Evolutionary conservation across 805 yeast genomes (phyloP), one percentile per base, ranked within the genome.

Genomic region (Zygotorulaspora sp.): DNA sequence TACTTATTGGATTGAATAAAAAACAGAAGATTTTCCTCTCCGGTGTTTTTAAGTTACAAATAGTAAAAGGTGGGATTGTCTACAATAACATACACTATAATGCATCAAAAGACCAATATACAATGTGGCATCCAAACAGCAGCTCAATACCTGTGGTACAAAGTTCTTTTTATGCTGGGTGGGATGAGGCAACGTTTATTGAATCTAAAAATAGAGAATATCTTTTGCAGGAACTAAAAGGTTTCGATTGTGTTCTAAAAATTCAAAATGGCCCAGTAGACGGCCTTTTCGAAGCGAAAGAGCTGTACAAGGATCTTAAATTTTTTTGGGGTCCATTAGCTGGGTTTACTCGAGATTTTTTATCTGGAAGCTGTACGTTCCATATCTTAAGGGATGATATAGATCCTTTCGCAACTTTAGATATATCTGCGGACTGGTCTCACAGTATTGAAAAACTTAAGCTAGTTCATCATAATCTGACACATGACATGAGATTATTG

Each of bases 41-140:
- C 4, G 65, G 65, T 9, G 35, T 50, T 11, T 57, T 56, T 22
- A 38, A 43, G 26, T 12, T 58, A 10, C 56, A 57, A 29, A 43
- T 60, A 5, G 43, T 58, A 10, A 58, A 58, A 45, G 65, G 65
- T 30, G 65, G 63, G 8, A 50, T 58, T 9, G 40, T 48, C 1
- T 58, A 58, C 43, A 59, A 59, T 29, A 52, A 49, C 24, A 44
- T 49, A 10, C 63, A 60, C 41, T 58, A 54, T 33, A 58, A 50
- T 35, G 57, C 62, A 4, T 52, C 59, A 2, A 49, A 38, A 28
- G 38, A 44, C 5, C 12, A 12, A 1, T 40, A 46, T 6, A 40
- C 48, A 1, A 35, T 56, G 14, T 57, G 60, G 56, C 63, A 59
- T 35, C 63, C 64, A 1, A 31, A 50, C 14, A 50, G 53, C 13